These are phyloP conservation scores for Coemansia sp. DNA, from an alignment of 192 early-diverging fungal species.

Conservation along the genomic window DNA sequence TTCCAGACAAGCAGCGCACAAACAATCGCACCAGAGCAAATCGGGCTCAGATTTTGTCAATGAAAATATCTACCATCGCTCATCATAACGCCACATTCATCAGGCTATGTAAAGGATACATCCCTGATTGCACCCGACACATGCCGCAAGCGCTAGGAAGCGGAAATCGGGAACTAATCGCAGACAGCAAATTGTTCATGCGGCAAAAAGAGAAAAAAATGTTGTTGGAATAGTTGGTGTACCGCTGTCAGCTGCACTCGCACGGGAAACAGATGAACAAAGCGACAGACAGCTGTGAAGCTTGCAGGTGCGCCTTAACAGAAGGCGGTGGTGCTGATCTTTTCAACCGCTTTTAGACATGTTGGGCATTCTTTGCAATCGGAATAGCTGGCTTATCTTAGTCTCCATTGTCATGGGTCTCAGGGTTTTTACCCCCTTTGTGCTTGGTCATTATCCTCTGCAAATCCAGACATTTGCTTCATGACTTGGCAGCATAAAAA, in stretches of 20 bases:
- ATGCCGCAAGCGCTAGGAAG: too few species aligned
- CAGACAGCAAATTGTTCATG: too few species aligned
- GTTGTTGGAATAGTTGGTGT: too few species aligned
- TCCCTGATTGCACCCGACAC: too few species aligned
- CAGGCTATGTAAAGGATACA: too few species aligned
- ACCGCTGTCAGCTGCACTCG: background rate
- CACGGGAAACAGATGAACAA: conserved; percentile 1
- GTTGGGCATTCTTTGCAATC: background rate
- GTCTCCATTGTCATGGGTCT: background rate
- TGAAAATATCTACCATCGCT: too few species aligned
- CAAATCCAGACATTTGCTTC: too few species aligned
- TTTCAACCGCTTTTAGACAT: conserved; percentile 1
- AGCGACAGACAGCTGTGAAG: background rate
- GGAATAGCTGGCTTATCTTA: background rate
- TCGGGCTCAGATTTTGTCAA: background rate
- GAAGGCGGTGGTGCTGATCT: background rate
- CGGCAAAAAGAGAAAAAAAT: too few species aligned
- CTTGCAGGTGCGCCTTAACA: background rate
- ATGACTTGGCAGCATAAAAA: too few species aligned
- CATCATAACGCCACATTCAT: too few species aligned
- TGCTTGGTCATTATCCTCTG: background rate
- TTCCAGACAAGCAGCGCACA: background rate
- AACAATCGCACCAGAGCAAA: background rate
- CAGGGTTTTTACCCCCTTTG: conserved; percentile 4
- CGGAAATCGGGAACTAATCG: too few species aligned